Evolutionary conservation across 805 yeast genomes (phyloP), one percentile per base, ranked within the genome.

Genomic region (Metschnikowia shivogae): DNA sequence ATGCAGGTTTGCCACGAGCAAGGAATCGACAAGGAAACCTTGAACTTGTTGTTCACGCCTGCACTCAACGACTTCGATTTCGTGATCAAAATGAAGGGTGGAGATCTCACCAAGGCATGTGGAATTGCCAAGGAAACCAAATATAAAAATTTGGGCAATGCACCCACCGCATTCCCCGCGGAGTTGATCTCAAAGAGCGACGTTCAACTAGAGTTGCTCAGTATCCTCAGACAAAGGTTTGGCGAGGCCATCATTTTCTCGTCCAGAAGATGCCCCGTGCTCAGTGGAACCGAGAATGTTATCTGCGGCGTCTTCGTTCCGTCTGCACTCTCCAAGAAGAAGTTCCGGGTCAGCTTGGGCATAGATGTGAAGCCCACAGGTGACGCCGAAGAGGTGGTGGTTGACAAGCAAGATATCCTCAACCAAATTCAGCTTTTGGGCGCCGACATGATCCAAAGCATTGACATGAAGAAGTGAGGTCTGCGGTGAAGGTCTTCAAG

Each of bases 281-380:
- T 78, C 45, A 72, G 74, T 42, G 76, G 77, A 6, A 63, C 70
- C n/a, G 71, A 71, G 42, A 81, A 81, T 54, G 82, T 84, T 6
- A 78, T 92, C 40, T 77, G 90, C 19, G 97, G 97, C 2, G 66
- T 93, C 39, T 82, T 92, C 68, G 80, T 85, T 42, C 96, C 96
- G 2, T 64, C 76, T 4, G 74, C 77, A 32, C 64, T 78, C 49
- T 67, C 72, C 14, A 77, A 78, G 49, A 77, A 80, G 59, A 86
- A 82, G 62, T 89, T 89, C 69, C 82, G 84, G 56, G 96, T 85
- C 19, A 87, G 85, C 51, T 62, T 86, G 48, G 95, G 90, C 11
- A 83, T 80, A 56, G 83, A 88, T 55, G 74, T 83, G 45, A 74
- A 77, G 58, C 95, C 96, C 1, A 76, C 72, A 29, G 72, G 53